Evolutionary conservation across 495 filamentous ascomycete genomes (phyloP).

Genomic region (Penicillium riverlandense): DNA sequence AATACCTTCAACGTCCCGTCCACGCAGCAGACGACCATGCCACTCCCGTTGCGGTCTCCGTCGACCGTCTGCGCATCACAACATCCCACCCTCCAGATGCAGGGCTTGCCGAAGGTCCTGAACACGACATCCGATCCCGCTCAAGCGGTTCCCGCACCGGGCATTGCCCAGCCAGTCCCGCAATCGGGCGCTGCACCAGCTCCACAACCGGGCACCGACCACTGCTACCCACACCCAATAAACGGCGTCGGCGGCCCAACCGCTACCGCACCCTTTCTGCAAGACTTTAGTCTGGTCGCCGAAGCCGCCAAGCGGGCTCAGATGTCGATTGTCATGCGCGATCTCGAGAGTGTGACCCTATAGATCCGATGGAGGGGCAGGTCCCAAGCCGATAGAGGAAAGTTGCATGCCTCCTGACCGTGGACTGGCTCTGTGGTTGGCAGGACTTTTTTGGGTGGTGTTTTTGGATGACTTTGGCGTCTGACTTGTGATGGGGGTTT

Average conservation of each 20-base stretch:
- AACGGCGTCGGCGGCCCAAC: slow-evolving; percentile 38
- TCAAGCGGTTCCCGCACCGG: slow-evolving; percentile 1
- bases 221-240: slow-evolving; percentile 27
- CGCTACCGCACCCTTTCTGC: slow-evolving; percentile 55
- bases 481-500: no score
- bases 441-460: no score
- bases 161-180: slow-evolving; percentile 3
- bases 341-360: slow-evolving; percentile 54
- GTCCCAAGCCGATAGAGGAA: slow-evolving; percentile 2
- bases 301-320: slow-evolving; percentile 92
- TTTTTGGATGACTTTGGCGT: no score
- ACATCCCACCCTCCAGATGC: slow-evolving; percentile 9
- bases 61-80: slow-evolving; percentile 6
- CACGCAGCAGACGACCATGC: slow-evolving; percentile 6
- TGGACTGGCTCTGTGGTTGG: slow-evolving; percentile 10
- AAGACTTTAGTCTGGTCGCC: slow-evolving; percentile 81
- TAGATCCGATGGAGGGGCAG: slow-evolving; percentile 13
- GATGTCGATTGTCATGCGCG: slow-evolving; percentile 77
- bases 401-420: background rate
- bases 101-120: slow-evolving; percentile 10
- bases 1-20: slow-evolving; percentile 6
- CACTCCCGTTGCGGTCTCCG: slow-evolving; percentile 8
- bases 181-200: slow-evolving; percentile 7
- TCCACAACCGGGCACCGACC: slow-evolving; percentile 10
- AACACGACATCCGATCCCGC: slow-evolving; percentile 3